A percentile compares a stretch with the other conserved stretches of the same genome.
These are phyloP conservation scores for Millerozyma miso DNA, from an alignment of 805 yeast genomes.

Conservation along the genomic window DNA sequence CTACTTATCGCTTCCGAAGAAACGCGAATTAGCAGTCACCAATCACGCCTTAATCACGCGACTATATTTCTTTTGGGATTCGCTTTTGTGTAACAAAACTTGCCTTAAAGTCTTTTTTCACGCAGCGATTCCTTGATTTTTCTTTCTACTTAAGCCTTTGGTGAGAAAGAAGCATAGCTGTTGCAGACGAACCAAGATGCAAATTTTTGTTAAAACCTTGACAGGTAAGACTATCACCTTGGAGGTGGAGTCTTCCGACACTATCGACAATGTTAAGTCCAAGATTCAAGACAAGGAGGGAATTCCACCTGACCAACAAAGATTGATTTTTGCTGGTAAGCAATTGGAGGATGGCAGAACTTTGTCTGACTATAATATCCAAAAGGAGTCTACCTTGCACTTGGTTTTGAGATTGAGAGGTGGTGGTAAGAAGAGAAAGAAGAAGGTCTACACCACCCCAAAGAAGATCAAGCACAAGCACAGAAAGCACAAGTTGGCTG, in stretches of 20 bases:
- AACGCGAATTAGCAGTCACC: background rate
- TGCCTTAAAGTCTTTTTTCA: constrained; percentile 5
- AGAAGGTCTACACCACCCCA: constrained; percentile 99
- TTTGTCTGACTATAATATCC: constrained; percentile 98
- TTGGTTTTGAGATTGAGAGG: constrained; percentile 96
- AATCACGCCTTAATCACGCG: no score
- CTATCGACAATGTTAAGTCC: constrained; percentile 97
- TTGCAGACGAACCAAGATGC: constrained; percentile 54
- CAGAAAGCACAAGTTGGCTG: constrained; percentile 99
- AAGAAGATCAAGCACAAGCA: constrained; percentile 99
- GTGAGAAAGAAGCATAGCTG: constrained; percentile 47
- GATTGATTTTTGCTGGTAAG: constrained; percentile 99
- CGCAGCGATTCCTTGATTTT: background rate
- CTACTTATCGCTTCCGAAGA: background rate
- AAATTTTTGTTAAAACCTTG: constrained; percentile 98
- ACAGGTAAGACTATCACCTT: constrained; percentile 99
- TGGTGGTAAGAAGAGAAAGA: constrained; percentile 99
- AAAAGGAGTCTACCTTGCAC: constrained; percentile 97
- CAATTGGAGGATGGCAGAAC: constrained; percentile 99
- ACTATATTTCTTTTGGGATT: no score
- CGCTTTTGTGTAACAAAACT: background rate
- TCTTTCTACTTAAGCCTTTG: constrained; percentile 17
- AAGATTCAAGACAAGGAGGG: constrained; percentile 99
- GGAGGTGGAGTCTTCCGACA: constrained; percentile 98
- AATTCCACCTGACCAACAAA: constrained; percentile 99